Base-by-base conservation (phyloP, 2,329 filamentous ascomycete species). In the Colletotrichum acutatum region DNA sequence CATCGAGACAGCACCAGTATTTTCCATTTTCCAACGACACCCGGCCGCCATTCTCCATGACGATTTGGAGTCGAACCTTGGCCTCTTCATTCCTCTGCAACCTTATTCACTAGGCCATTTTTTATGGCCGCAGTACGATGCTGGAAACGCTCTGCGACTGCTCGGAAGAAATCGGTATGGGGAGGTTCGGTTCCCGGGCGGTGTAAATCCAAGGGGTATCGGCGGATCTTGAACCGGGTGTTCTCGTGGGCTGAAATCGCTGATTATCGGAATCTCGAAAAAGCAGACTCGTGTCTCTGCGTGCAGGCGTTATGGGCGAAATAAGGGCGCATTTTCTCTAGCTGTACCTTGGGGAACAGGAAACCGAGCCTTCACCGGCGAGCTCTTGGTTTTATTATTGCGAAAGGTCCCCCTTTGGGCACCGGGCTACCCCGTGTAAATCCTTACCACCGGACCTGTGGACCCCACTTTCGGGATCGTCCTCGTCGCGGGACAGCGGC, bases 381-480 rank as follows among this genome's bases (percentile, higher is more conserved):
- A 72, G 26, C 70, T 60, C 54, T 72, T 62, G 61, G 61, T 26
- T 28, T 54, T 34, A 54, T 64, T 46, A 66, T 73, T 65, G 70
- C 65, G 56, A 66, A 37, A 37, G 19, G 66, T 6, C 5, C 56
- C 28, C 34, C 34, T 72, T 28, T 42, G 42, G 66, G 59, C 60
- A 62, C 56, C 61, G 26, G 60, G 52, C 61, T 64, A 9, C 56
- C 54, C 71, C 61, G 60, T 61, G 66, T 70, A 30, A 52, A 61
- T 66, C 71, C 71, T 65, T 73, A 61, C 71, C 42, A 61, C 66
- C 70, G 71, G 71, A 69, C 56, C 37, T 37, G 19, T 53, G 49
- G 60, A 71, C 74, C 68, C 74, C 74, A 74, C 74, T 75, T 71
- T 75, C 74, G 74, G 74, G 71, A 74, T 68, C 62, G 67, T 61